A percentile compares a stretch with the other conserved stretches of the same genome.
Conservation (phyloP, 1,284 basidiomycete species). For the Boletus sp. region DNA sequence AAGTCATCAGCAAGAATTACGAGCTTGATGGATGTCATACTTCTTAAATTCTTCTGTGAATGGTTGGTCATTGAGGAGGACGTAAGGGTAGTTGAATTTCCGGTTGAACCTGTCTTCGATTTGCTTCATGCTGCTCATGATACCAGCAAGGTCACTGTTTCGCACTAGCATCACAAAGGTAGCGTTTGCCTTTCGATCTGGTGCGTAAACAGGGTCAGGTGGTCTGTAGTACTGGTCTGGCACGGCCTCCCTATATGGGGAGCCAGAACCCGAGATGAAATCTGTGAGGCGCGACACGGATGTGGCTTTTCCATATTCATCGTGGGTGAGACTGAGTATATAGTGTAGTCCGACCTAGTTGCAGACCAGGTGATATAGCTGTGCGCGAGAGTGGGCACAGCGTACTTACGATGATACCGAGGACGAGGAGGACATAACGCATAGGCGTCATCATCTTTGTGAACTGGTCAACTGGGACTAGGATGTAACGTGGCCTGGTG, state of each 20-base stretch:
- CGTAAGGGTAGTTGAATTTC: slow-evolving; percentile 81
- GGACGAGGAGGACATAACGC: slow-evolving; percentile 67
- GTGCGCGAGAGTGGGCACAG: neutral
- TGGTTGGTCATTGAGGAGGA: slow-evolving; percentile 80
- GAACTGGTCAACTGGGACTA: slow-evolving; percentile 3
- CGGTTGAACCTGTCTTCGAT: slow-evolving; percentile 83
- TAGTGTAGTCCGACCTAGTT: slow-evolving; percentile 66
- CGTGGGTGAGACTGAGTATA: slow-evolving; percentile 67
- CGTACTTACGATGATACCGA: slow-evolving; percentile 58
- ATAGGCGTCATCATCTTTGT: slow-evolving; percentile 72
- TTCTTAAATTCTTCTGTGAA: slow-evolving; percentile 78
- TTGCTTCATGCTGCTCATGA: slow-evolving; percentile 72
- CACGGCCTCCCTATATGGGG: slow-evolving; percentile 51
- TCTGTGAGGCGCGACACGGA: slow-evolving; percentile 54
- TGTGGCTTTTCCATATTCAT: slow-evolving; percentile 63
- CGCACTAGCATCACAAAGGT: slow-evolving; percentile 84
- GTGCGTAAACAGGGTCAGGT: slow-evolving; percentile 34
- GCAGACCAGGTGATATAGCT: slow-evolving; percentile 8
- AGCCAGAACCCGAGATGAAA: slow-evolving; percentile 36
- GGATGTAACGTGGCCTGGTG: neutral
- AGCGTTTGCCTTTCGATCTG: slow-evolving; percentile 71
- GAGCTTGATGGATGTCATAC: slow-evolving; percentile 34
- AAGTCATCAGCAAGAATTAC: slow-evolving; percentile 7
- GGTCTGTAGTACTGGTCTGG: slow-evolving; percentile 54
- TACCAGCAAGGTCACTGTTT: slow-evolving; percentile 74